phyloP scores from a whole-genome alignment of 2,329 filamentous ascomycete genomes.

The Neopestalotiopsis sp. region DNA sequence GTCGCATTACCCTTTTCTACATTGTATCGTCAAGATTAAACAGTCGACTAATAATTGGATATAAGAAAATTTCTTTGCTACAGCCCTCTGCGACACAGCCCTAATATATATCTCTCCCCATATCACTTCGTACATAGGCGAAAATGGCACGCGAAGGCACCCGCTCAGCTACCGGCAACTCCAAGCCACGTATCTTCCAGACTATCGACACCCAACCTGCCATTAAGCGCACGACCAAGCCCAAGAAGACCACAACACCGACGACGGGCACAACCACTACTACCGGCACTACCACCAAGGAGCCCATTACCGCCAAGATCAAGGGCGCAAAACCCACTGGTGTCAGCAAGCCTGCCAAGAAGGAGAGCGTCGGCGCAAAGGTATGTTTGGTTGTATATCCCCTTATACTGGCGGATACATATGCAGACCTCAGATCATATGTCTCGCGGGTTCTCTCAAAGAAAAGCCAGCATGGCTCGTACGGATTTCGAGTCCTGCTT shows the following conservation, averaged over 20 bases:
- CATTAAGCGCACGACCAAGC: conserved; percentile 47
- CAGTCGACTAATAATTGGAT: conserved; percentile 29
- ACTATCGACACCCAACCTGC: conserved; percentile 53
- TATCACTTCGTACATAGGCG: background rate
- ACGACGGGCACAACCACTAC: conserved; percentile 34
- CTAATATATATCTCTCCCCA: conserved; percentile 2
- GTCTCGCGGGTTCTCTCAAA: too few relatives aligned
- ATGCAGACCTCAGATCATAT: too few relatives aligned
- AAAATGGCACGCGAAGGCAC: conserved; percentile 57
- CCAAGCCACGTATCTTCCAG: conserved; percentile 57
- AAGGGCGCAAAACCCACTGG: conserved; percentile 37
- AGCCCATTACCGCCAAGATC: conserved; percentile 23
- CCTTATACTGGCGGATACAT: background rate
- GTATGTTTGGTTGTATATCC: conserved; percentile 23
- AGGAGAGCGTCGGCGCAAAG: conserved; percentile 37
- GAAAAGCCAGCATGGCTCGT: too few relatives aligned
- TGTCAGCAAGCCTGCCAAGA: conserved; percentile 39
- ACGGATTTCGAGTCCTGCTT: too few relatives aligned
- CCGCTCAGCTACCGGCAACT: conserved; percentile 58
- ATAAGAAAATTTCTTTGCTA: conserved; percentile 15
- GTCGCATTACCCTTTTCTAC: conserved; percentile 28
- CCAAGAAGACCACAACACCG: conserved; percentile 30
- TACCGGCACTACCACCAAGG: conserved; percentile 21
- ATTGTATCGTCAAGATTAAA: conserved; percentile 23
- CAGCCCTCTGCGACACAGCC: background rate